Evolutionary conservation across 2,329 filamentous ascomycete genomes (phyloP), one percentile per base, ranked within the genome.

Genomic region (Calonectria pteridis): DNA sequence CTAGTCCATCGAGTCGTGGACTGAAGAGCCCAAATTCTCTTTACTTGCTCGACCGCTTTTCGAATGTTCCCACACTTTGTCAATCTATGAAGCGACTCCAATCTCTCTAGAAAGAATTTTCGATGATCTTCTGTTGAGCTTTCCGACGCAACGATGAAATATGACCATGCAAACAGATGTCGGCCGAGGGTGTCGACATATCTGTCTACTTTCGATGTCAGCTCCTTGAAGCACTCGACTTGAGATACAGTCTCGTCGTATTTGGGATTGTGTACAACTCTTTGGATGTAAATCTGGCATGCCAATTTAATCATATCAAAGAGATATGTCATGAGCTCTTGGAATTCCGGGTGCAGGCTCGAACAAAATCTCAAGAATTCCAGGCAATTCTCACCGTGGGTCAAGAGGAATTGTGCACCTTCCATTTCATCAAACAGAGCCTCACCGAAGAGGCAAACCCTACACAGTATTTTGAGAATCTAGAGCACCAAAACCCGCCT

Each of bases 331-430:
- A 73, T 73, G 4, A 73, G 62, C 3, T 73, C 59, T 4, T 71
- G 37, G 23, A 66, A 67, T 20, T 73, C 71, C 6, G 71, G 71
- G 29, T 73, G 71, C 0, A 71, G 62, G 3, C 51, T 46, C 1
- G 69, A 63, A 16, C 71, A 73, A 33, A 71, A 71, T n/a, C 71
- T 62, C n/a, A 73, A 50, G 62, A 73, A 73, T 16, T 67, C 71
- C 0, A 73, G 40, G 6, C 71, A 73, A 16, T 53, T 63, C 16
- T 73, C 71, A 23, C 67, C 67, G 2, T 70, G 71, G 1, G 58
- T 53, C 18, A 63, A n/a, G 40, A 73, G 67, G 5, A 73, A 73
- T 14, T 73, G 29, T 13, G 67, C 63, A 0, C 71, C 71, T 16
- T 71, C 26, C 31, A 62, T 40, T 20, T 73, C 71, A 3, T 67